Percentiles rank a stretch among this genome's conserved stretches.
Evolutionary conservation across 1,284 basidiomycete species (phyloP).

Genomic region (Ustanciosporium gigantosporum): DNA sequence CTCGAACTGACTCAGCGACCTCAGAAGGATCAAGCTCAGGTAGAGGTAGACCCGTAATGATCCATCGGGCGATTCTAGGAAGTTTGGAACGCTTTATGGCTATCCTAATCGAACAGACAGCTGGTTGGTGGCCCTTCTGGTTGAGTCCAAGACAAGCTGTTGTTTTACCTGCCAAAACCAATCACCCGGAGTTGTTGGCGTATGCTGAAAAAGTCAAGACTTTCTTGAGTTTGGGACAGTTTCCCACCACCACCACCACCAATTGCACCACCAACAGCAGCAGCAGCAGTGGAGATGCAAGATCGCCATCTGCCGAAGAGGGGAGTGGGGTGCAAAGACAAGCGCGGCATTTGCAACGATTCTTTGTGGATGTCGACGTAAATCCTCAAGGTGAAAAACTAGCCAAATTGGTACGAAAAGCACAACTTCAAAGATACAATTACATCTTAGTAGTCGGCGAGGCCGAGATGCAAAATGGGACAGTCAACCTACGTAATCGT

Average conservation of each 20-base stretch:
- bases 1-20: no score
- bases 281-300: background rate
- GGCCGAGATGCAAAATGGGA: conserved; percentile 39
- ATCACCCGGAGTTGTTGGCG: conserved; percentile 6
- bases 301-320: background rate
- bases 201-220: conserved; percentile 36
- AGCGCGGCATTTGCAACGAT: conserved; percentile 38
- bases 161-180: conserved; percentile 36
- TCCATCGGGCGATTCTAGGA: conserved; percentile 59
- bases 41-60: conserved; percentile 51
- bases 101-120: conserved; percentile 54
- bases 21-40: background rate
- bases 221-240: conserved; percentile 23
- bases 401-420: conserved; percentile 46
- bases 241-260: background rate
- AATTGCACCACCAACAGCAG: no score
- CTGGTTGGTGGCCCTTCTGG: conserved; percentile 60
- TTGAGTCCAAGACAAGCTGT: conserved; percentile 54
- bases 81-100: conserved; percentile 59
- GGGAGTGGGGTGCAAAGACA: no score
- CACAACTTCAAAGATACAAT: conserved; percentile 48
- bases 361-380: conserved; percentile 53
- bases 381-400: conserved; percentile 45
- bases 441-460: conserved; percentile 56
- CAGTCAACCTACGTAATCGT: conserved; percentile 45